Conservation (phyloP, 164 flowering plant genomes). For the Malania oleifera region DNA sequence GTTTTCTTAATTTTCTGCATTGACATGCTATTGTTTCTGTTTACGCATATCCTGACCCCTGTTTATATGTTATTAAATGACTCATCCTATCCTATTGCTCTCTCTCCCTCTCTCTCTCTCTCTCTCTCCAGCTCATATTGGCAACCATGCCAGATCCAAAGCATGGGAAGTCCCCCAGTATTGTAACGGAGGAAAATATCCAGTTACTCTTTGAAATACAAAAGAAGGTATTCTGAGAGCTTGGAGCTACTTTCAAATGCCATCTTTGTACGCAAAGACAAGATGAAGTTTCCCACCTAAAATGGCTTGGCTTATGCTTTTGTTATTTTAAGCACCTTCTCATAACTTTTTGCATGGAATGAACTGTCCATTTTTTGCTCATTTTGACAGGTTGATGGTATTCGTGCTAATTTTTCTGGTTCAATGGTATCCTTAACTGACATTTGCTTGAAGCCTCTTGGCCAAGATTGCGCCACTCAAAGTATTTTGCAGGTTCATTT, state of each 20-base stretch:
- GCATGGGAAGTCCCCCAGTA: slow-evolving; percentile 56
- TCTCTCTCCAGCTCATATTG: slow-evolving; percentile 61
- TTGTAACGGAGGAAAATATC: slow-evolving; percentile 73
- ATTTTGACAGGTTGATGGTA: slow-evolving; percentile 63
- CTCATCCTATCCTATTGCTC: too few relatives aligned
- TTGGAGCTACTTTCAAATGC: slow-evolving; percentile 8
- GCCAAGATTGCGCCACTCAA: slow-evolving; percentile 87
- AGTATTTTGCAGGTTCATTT: slow-evolving; percentile 96
- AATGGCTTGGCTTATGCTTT: too few relatives aligned
- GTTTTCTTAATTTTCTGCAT: too few relatives aligned
- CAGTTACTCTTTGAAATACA: slow-evolving; percentile 84
- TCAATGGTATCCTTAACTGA: slow-evolving; percentile 60
- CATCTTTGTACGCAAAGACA: too few relatives aligned
- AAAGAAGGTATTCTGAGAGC: slow-evolving; percentile 86
- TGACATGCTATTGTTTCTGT: too few relatives aligned
- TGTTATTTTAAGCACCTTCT: too few relatives aligned
- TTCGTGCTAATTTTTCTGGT: slow-evolving; percentile 80
- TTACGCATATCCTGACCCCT: too few relatives aligned
- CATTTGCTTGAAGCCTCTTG: slow-evolving; percentile 94
- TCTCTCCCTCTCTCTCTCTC: too few relatives aligned
- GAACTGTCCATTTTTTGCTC: too few relatives aligned
- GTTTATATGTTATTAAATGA: too few relatives aligned
- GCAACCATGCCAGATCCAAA: slow-evolving; percentile 54
- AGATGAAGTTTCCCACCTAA: too few relatives aligned
- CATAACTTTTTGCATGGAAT: too few relatives aligned